Percentiles rank a stretch among this genome's conserved stretches.
These are phyloP conservation scores for Vaccinium macrocarpon DNA, from an alignment of 148 eudicot genomes.

Conservation along the genomic window DNA sequence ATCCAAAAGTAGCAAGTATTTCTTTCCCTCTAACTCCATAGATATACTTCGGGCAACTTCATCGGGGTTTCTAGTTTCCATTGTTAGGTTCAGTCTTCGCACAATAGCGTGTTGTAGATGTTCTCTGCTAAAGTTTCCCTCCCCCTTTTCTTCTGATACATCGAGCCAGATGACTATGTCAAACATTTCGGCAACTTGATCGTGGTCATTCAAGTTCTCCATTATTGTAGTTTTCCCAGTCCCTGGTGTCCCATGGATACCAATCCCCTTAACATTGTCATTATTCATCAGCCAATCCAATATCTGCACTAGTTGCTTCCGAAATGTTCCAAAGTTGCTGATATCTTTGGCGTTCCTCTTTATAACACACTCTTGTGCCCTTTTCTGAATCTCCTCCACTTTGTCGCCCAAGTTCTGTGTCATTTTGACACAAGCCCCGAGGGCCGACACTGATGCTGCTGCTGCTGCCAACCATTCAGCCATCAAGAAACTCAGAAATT, in stretches of 20 bases:
- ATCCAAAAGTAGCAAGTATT: conserved; percentile 21
- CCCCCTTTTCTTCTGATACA: background rate
- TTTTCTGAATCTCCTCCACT: background rate
- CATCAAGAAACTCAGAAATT: background rate
- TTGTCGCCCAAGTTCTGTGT: background rate
- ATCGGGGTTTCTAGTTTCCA: background rate
- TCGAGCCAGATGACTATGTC: conserved; percentile 13
- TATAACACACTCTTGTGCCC: background rate
- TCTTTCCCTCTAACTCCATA: background rate
- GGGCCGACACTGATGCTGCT: background rate
- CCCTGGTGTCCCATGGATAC: conserved; percentile 10
- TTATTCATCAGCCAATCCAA: background rate
- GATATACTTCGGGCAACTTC: background rate
- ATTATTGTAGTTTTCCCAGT: conserved; percentile 20
- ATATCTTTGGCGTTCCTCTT: background rate
- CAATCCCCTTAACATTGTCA: background rate
- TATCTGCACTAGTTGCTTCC: background rate
- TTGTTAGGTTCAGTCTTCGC: background rate
- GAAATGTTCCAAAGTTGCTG: background rate
- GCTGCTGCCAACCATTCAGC: background rate
- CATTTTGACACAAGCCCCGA: background rate
- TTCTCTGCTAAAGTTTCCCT: background rate
- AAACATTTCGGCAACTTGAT: conserved; percentile 13
- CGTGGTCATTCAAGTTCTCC: conserved; percentile 15
- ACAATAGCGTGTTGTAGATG: background rate